Evolutionary conservation across 2,329 filamentous ascomycete species (phyloP), one percentile per base, ranked within the genome.

Genomic region (Aureobasidium sp.): DNA sequence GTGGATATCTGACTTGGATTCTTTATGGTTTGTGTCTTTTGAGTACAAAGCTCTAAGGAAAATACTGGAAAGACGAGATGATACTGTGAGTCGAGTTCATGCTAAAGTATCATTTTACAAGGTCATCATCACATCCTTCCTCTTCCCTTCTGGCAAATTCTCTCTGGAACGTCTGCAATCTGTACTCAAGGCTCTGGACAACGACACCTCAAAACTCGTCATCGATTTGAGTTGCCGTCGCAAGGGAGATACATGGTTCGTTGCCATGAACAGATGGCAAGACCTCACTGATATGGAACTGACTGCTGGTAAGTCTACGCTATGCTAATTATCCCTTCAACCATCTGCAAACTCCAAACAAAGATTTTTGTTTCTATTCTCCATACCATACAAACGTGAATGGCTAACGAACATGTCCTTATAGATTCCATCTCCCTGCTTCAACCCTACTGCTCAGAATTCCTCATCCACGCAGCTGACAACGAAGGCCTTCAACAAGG

Each of bases 231-330:
- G 91, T 75, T 99, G 94, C 72, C 85, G 94, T 57, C 82, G 86
- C 62, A 87, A 86, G 63, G 88, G 82, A 39, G 80, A 87, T 61
- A 87, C 79, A 42, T 99, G 94, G 94, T 91, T 89, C 69, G 94
- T 99, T n/a, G 93, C 94, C 61, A 99, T 96, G 88, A 90, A 99
- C 75, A 96, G 96, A 74, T 99, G 94, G 94, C 94, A 97, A 80
- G 96, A 91, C 1, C 87, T 97, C 61, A 97, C 94, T 1, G 90
- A 97, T 70, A 96, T 96, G 86, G 91, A 97, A 72, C 85, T 99
- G 66, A 93, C 87, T 65, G 80, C 89, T 81, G 89, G 93, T 92
- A 76, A 61, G 50, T 51, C 34, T 14, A 13, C 16, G 7, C 25
- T 45, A 3, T 16, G 25, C 42, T 16, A 21, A n/a, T 41, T 2